A percentile compares a stretch with the other conserved stretches of the same genome.
phyloP scores from a whole-genome alignment of 2,329 filamentous ascomycete species.

The Ceratocystis eucalypticola region DNA sequence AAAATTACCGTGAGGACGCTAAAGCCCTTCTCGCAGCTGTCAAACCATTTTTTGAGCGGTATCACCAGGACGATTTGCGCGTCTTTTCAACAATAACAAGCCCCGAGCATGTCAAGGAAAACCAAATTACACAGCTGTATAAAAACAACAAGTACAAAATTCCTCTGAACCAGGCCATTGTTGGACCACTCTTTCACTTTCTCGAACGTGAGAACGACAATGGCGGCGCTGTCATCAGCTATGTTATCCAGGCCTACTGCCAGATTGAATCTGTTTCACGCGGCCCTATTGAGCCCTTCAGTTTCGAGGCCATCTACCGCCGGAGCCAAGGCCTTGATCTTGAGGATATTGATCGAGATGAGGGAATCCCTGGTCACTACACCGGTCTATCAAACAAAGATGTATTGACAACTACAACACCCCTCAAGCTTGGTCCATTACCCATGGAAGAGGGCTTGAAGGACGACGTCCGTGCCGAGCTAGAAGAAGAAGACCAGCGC shows the following conservation, averaged over 20 bases:
- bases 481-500: conserved; percentile 71
- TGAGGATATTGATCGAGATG: conserved; percentile 48
- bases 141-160: conserved; percentile 77
- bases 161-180: conserved; percentile 74
- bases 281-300: conserved; percentile 50
- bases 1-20: conserved; percentile 58
- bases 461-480: conserved; percentile 72
- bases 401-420: conserved; percentile 40
- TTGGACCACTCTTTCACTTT: conserved; percentile 71
- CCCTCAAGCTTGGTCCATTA: conserved; percentile 64
- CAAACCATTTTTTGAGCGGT: conserved; percentile 54
- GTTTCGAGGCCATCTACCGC: conserved; percentile 47
- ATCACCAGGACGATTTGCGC: conserved; percentile 70
- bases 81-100: conserved; percentile 60
- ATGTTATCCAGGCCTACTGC: conserved; percentile 52
- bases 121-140: conserved; percentile 67
- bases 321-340: conserved; percentile 47
- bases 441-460: conserved; percentile 73
- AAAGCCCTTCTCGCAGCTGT: conserved; percentile 59
- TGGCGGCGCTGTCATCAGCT: conserved; percentile 64
- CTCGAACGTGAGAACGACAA: conserved; percentile 74
- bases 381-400: conserved; percentile 49
- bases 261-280: conserved; percentile 44
- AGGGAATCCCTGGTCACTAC: conserved; percentile 50
- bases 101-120: conserved; percentile 65